Conservation (phyloP, 305 asterid species). For the Fraxinus latifolia region DNA sequence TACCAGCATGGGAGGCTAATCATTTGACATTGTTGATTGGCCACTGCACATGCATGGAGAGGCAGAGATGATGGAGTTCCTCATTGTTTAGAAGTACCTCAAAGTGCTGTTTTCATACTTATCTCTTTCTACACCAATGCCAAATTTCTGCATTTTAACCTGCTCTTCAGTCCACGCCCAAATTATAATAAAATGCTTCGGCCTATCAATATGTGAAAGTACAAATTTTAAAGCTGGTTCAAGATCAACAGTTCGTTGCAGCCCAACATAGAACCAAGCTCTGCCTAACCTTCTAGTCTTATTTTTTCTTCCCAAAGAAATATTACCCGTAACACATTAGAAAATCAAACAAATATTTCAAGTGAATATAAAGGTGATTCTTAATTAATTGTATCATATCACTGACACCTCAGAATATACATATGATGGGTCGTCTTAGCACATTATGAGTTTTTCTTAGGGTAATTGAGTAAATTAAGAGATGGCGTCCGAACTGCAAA, state of each 20-base stretch:
- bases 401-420: slow-evolving; percentile 15
- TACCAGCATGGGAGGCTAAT: not conserved
- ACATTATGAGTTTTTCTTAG: not conserved
- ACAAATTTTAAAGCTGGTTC: not conserved
- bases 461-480: not conserved
- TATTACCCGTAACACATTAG: not conserved
- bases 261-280: not conserved
- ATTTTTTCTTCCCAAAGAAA: not conserved
- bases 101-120: not conserved
- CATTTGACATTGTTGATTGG: not conserved
- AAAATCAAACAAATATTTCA: not conserved
- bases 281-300: not conserved
- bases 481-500: not conserved
- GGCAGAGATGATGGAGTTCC: not conserved
- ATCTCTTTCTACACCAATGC: slow-evolving; percentile 1
- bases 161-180: not conserved
- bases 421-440: not conserved
- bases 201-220: not conserved
- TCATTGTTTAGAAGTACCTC: not conserved
- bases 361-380: not conserved
- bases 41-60: not conserved
- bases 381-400: not conserved
- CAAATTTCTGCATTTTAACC: not conserved
- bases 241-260: not conserved
- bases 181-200: not conserved